Conservation (phyloP, 129 eudicot species). For the Logfia minima region DNA sequence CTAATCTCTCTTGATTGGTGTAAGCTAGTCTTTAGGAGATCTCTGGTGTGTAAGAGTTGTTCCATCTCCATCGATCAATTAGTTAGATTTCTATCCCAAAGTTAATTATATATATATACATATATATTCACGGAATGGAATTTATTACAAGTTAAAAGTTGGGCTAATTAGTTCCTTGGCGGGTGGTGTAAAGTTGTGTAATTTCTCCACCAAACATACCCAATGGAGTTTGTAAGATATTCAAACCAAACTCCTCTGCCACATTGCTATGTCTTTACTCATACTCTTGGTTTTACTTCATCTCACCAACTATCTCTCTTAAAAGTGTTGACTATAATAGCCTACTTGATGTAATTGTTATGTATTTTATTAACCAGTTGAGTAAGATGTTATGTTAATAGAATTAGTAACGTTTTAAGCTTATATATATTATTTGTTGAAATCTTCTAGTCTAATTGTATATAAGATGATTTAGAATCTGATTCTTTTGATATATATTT, state of each 20-base stretch:
- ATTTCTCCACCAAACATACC: slow-evolving; percentile 37
- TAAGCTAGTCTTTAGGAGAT: slow-evolving; percentile 52
- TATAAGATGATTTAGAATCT: too few relatives aligned
- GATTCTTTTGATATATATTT: too few relatives aligned
- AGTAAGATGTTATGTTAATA: too few relatives aligned
- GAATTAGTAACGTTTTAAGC: too few relatives aligned
- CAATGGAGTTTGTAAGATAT: slow-evolving; percentile 34
- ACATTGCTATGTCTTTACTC: slow-evolving; percentile 39
- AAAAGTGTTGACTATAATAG: too few relatives aligned
- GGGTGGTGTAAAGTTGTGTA: slow-evolving; percentile 16
- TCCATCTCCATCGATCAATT: slow-evolving; percentile 20
- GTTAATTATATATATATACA: not conserved
- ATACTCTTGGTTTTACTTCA: slow-evolving; percentile 30
- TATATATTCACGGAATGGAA: not conserved
- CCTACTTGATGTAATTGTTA: too few relatives aligned
- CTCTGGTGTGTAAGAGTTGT: slow-evolving; percentile 47
- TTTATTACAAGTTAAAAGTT: not conserved
- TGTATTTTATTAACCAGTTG: too few relatives aligned
- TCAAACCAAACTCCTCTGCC: slow-evolving; percentile 77
- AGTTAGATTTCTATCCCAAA: not conserved
- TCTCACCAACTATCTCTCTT: slow-evolving; percentile 5
- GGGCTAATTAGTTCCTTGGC: slow-evolving; percentile 16
- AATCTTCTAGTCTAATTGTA: too few relatives aligned
- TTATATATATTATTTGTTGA: too few relatives aligned
- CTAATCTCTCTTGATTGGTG: slow-evolving; percentile 53